Evolutionary conservation across 148 eudicot species (phyloP), one percentile per base, ranked within the genome.

Genomic region (Fagopyrum homotropicum): DNA sequence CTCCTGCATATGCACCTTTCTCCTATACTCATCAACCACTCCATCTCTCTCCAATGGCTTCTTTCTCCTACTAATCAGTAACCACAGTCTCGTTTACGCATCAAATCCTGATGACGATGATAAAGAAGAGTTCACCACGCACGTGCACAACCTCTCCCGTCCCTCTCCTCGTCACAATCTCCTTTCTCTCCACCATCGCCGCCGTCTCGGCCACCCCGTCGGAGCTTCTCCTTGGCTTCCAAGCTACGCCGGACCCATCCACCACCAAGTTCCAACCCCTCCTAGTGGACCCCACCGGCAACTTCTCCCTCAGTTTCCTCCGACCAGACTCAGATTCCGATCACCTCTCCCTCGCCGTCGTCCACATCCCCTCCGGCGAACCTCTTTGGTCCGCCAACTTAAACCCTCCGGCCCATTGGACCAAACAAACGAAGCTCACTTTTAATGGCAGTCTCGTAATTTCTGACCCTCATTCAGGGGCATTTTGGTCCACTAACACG

Each of bases 371-470:
- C 1, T 95, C 99, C 51, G 82, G 79, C 29, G 92, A 80, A 29
- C 81, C 83, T 2, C 77, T 92, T 15, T 95, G 99, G 99, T 76
- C 74, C 45, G 89, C 94, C 46, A 73, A 46, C 45, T 50, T 76
- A 26, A 50, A 61, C 61, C 81, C 70, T 2, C 78, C 76, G 57
- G 79, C 88, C 29, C 82, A 69, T 4, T 95, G 99, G 97, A 77
- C 85, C 6, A 54, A 80, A 16, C 44, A 72, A 17, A 89, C 91
- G 22, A 73, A 69, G 59, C 57, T 95, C 40, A 51, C 70, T 35
- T 95, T 95, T 74, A 85, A 95, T 83, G 99, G 97, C 77, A 92
- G 97, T 70, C 86, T 95, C 15, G 96, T 92, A 26, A 52, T 95
- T 52, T 79, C 80, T 1, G 91, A 89, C 63, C 16, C 82, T 4